A percentile compares a stretch with the other conserved stretches of the same genome.
phyloP scores from a whole-genome alignment of 2,329 filamentous ascomycete genomes.

The Ascochyta rabiei region DNA sequence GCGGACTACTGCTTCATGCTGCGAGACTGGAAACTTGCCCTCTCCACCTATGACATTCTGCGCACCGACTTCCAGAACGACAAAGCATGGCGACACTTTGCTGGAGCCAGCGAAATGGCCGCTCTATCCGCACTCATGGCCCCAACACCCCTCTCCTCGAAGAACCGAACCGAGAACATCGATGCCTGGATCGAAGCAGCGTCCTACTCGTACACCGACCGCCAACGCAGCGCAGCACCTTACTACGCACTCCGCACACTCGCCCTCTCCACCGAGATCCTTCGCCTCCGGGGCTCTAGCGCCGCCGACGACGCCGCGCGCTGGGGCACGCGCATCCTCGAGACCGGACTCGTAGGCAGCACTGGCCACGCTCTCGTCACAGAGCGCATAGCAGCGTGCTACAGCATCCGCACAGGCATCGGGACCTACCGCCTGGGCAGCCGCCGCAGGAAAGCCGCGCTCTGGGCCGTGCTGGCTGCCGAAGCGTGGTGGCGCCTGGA shows the following conservation, averaged over 20 bases:
- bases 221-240: conserved; percentile 71
- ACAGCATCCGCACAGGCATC: conserved; percentile 72
- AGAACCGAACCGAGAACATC: conserved; percentile 78
- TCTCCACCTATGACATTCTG: conserved; percentile 89
- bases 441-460: conserved; percentile 80
- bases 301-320: conserved; percentile 84
- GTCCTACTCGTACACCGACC: conserved; percentile 87
- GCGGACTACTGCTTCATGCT: conserved; percentile 98
- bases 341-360: conserved; percentile 71
- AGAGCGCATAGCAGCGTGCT: conserved; percentile 85
- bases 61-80: conserved; percentile 89
- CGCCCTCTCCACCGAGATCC: conserved; percentile 77
- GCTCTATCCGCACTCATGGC: conserved; percentile 82
- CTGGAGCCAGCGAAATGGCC: conserved; percentile 93
- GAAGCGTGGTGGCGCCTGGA: conserved; percentile 81
- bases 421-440: conserved; percentile 72
- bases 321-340: conserved; percentile 82
- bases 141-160: conserved; percentile 73
- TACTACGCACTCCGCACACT: conserved; percentile 83
- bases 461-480: conserved; percentile 85
- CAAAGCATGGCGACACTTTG: conserved; percentile 96
- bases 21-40: conserved; percentile 90
- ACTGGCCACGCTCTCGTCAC: conserved; percentile 83
- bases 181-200: conserved; percentile 89
- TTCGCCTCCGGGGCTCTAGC: conserved; percentile 78